Base-by-base conservation (phyloP, 148 eudicot genomes). In the Vaccinium darrowii region DNA sequence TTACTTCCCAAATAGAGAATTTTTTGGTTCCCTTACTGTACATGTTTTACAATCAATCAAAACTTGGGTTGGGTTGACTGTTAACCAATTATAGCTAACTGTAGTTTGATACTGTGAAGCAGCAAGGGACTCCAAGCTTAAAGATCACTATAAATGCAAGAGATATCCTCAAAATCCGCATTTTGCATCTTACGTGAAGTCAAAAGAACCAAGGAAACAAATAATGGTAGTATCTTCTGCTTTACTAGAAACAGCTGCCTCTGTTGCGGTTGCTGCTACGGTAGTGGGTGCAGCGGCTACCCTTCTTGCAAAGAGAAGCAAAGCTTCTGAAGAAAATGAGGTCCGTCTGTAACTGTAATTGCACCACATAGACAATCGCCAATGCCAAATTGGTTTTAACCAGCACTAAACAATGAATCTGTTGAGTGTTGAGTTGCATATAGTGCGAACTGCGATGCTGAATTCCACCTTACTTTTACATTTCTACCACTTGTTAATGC, bases 281-380 rank as follows among this genome's bases (percentile, higher is more conserved):
- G 88, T 93, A 53, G 98, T 97, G 86, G 98, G 99, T 84, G 93
- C 92, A 84, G 99, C 98, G 21, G 93, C 96, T 84, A 93, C 94
- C 49, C 86, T 97, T 82, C 93, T 97, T 51, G 86, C 84, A 4
- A 92, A 85, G 87, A 92, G 98, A 91, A 92, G 89, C 74, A 88
- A 92, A 88, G 84, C 89, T 57, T 87, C 95, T 87, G 86, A 90
- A 84, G 87, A 81, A 83, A 86, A 83, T 81, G 88, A 92, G 96
- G 99, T 97, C 51, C 47, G 86, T 83, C 19, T 18, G 18, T 69
- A 56, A 57, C 75, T 71, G 50, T 30, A 53, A 71, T 69, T 82
- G 10, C 36, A 57, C 39, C 30, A 3, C 53, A 3, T 63, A 39
- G 33, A 60, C 53, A 14, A 43, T 43, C 21, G 33, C 36, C n/a